Percentiles rank a stretch among this genome's conserved stretches.
Conservation (phyloP, 805 yeast genomes). For the Zygosaccharomyces rouxii region DNA sequence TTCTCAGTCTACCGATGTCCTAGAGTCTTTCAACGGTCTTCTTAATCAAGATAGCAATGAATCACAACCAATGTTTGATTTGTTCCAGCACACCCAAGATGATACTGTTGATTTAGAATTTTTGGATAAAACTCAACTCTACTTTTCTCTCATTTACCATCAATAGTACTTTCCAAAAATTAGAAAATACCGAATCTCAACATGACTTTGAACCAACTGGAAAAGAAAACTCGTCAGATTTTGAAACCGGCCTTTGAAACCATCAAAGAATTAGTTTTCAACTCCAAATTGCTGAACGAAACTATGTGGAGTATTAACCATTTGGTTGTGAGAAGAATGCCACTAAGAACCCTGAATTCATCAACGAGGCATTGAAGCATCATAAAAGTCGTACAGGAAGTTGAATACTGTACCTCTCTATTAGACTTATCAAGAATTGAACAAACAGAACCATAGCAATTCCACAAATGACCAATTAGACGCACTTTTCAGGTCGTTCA, state of each 20-base stretch:
- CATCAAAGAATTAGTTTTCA: slow-evolving; percentile 14
- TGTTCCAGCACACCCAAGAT: slow-evolving; percentile 23
- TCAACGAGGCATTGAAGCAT: slow-evolving; percentile 17
- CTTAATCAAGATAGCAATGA: slow-evolving; percentile 22
- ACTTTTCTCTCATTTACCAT: slow-evolving; percentile 20
- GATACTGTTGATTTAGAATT: slow-evolving; percentile 23
- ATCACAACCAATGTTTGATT: slow-evolving; percentile 25
- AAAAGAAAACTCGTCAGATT: slow-evolving; percentile 14
- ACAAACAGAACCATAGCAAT: slow-evolving; percentile 16
- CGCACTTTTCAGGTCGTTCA: slow-evolving; percentile 23
- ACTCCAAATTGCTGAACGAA: slow-evolving; percentile 17
- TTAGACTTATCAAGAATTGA: slow-evolving; percentile 20
- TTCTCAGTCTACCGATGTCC: slow-evolving; percentile 24
- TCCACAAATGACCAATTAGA: slow-evolving; percentile 25
- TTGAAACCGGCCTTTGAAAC: slow-evolving; percentile 19
- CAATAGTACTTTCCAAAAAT: slow-evolving; percentile 17
- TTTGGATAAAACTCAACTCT: slow-evolving; percentile 18
- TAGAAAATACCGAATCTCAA: slow-evolving; percentile 14
- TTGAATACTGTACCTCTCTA: slow-evolving; percentile 20
- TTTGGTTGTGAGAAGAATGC: slow-evolving; percentile 19
- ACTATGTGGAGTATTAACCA: slow-evolving; percentile 18
- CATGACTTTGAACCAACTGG: slow-evolving; percentile 14
- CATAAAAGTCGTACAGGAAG: slow-evolving; percentile 18
- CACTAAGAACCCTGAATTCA: slow-evolving; percentile 23
- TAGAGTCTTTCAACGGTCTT: slow-evolving; percentile 24